Evolutionary conservation across 148 eudicot genomes (phyloP).

Genomic region (Rhododendron kiyosumense): DNA sequence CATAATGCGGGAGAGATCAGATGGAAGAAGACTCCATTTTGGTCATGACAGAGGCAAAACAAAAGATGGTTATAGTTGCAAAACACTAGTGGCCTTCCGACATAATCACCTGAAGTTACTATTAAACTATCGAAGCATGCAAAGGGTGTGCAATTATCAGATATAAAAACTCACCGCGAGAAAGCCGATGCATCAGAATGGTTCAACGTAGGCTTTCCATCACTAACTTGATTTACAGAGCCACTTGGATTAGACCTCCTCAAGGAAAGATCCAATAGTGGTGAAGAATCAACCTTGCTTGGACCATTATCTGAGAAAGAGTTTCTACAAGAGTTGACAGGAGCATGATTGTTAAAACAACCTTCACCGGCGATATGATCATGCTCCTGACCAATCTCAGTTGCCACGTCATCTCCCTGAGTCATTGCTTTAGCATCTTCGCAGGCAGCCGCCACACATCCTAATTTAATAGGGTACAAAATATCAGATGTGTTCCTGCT

Average conservation of each 20-base stretch:
- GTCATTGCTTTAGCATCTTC: conserved; percentile 19
- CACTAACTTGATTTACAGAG: conserved; percentile 33
- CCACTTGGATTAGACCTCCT: conserved; percentile 49
- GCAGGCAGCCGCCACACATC: conserved; percentile 24
- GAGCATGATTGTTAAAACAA: conserved; percentile 16
- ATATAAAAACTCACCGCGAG: conserved; percentile 49
- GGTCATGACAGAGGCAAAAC: not conserved
- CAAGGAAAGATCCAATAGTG: conserved; percentile 70
- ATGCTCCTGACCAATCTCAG: conserved; percentile 17
- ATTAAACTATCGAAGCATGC: not conserved
- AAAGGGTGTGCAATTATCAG: not conserved
- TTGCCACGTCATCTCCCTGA: conserved; percentile 25
- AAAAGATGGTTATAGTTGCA: not conserved
- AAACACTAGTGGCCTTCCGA: not conserved
- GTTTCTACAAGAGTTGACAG: conserved; percentile 29
- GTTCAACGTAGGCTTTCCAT: conserved; percentile 43
- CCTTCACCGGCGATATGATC: conserved; percentile 22
- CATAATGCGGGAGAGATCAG: not conserved
- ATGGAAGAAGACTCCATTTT: not conserved
- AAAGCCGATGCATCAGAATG: conserved; percentile 87
- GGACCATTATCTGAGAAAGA: conserved; percentile 24
- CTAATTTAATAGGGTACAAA: conserved; percentile 15
- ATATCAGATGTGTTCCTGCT: not conserved
- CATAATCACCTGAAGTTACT: not conserved
- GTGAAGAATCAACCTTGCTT: conserved; percentile 40